Evolutionary conservation across 176 grass and related monocot genomes (phyloP).

Genomic region (Cenchrus purpureus): DNA sequence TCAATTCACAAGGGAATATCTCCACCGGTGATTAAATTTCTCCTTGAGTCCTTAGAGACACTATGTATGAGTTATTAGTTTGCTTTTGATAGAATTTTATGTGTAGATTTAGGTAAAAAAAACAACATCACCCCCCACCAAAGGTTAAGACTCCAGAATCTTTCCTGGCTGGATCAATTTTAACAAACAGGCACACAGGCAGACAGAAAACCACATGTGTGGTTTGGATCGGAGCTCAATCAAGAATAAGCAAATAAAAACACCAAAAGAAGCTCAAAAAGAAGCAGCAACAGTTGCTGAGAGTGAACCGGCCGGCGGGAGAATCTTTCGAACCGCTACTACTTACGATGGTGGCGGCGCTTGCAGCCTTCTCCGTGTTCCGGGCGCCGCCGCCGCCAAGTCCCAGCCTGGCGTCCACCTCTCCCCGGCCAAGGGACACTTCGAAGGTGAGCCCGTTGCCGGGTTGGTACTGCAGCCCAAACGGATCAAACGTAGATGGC

Average conservation of each 20-base stretch:
- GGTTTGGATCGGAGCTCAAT: neutral
- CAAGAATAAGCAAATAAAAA: neutral
- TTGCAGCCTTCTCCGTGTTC: neutral
- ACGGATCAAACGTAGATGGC: neutral
- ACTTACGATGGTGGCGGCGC: slow-evolving; percentile 38
- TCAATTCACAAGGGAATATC: neutral
- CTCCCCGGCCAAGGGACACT: neutral
- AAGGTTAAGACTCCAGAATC: neutral
- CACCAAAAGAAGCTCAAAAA: neutral
- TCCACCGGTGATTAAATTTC: neutral
- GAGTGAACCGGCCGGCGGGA: neutral
- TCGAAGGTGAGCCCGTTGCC: slow-evolving; percentile 31
- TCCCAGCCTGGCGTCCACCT: neutral
- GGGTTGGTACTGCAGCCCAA: neutral
- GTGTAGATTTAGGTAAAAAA: neutral
- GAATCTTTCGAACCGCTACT: neutral
- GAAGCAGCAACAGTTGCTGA: neutral
- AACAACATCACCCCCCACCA: neutral
- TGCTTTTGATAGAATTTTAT: neutral
- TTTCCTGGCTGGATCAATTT: neutral
- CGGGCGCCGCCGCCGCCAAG: neutral
- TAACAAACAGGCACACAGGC: neutral
- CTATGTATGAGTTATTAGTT: neutral
- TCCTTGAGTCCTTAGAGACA: neutral
- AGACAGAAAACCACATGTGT: neutral